Evolutionary conservation across 2,329 filamentous ascomycete genomes (phyloP), one percentile per base, ranked within the genome.

Genomic region (Nemania bipapillata): DNA sequence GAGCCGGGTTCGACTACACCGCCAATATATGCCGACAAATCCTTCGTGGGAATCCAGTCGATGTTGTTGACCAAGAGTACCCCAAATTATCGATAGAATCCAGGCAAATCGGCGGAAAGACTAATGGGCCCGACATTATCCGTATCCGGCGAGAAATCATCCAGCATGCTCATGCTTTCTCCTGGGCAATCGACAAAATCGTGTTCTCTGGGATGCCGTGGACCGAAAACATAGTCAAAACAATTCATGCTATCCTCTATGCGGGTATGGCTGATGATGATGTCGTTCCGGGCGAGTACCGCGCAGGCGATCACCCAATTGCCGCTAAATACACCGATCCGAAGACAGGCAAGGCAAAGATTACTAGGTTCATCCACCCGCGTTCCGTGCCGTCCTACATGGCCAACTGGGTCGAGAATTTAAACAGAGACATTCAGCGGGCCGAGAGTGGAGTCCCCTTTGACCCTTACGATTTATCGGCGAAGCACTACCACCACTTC

Each of bases 191-290:
- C 4, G 50, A 73, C 9, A 37, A 64, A 0, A 26, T 68, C n/a
- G 52, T 73, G 4, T 20, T 72, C 3, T 17, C 60, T 17, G 22
- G 35, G 12, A 20, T 66, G 6, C 50, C 56, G 15, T 64, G 70
- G 22, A 69, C 65, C 1, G 72, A 73, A 30, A 24, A 53, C 1
- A 57, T 67, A 28, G 22, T 74, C 24, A 68, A 71, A 32, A 54
- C 65, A 9, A 47, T 69, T 5, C 70, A 75, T 35, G 2, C 11
- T 8, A 66, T 49, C 2, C 69, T 73, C 1, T 71, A 66, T 28
- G 24, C 40, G 5, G 71, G 64, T 0, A 40, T 71, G 11, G 52
- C 82, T 79, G 30, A 86, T 77, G 68, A 85, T 72, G 70, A 79
- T 80, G 65, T 84, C 1, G 35, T 28, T 63, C 72, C 70, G n/a